Percentiles rank a stretch among this genome's conserved stretches.
Conservation (phyloP, 2,329 filamentous ascomycete species). For the Penicillium sp. region DNA sequence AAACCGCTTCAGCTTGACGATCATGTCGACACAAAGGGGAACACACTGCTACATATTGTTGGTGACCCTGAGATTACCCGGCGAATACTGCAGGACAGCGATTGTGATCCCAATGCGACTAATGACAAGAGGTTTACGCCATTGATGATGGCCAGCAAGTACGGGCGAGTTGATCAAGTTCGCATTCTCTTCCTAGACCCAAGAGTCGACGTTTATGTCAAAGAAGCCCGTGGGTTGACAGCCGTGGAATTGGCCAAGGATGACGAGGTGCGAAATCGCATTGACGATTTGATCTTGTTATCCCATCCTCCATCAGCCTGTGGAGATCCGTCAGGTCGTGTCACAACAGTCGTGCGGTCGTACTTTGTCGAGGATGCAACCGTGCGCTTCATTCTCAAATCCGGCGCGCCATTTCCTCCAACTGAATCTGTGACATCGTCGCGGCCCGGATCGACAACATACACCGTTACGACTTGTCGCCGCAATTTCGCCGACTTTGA, state of each 20-base stretch:
- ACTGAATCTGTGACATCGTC: constrained; percentile 38
- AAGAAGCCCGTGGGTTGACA: constrained; percentile 82
- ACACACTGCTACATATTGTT: constrained; percentile 92
- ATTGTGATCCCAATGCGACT: constrained; percentile 91
- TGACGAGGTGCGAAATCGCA: constrained; percentile 92
- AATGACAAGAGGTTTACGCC: constrained; percentile 95
- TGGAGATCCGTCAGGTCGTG: constrained; percentile 70
- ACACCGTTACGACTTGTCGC: constrained; percentile 88
- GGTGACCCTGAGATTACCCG: constrained; percentile 76
- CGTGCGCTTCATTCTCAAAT: constrained; percentile 89
- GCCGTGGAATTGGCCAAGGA: constrained; percentile 97
- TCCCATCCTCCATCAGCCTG: constrained; percentile 54
- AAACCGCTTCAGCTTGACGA: constrained; percentile 85
- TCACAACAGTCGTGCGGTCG: constrained; percentile 88
- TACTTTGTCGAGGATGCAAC: constrained; percentile 98
- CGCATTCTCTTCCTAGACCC: constrained; percentile 82
- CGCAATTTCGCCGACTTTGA: constrained; percentile 88
- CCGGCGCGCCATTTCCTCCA: constrained; percentile 66
- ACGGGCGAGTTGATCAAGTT: constrained; percentile 91
- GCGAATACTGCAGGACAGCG: constrained; percentile 75
- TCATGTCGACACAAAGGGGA: constrained; percentile 88
- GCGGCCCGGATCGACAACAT: constrained; percentile 60
- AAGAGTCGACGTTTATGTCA: constrained; percentile 78
- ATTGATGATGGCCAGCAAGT: constrained; percentile 98
- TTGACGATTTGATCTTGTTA: constrained; percentile 88